Evolutionary conservation across 1,284 basidiomycete genomes (phyloP), one percentile per base, ranked within the genome.

Genomic region (Fomitopsis pinicola): DNA sequence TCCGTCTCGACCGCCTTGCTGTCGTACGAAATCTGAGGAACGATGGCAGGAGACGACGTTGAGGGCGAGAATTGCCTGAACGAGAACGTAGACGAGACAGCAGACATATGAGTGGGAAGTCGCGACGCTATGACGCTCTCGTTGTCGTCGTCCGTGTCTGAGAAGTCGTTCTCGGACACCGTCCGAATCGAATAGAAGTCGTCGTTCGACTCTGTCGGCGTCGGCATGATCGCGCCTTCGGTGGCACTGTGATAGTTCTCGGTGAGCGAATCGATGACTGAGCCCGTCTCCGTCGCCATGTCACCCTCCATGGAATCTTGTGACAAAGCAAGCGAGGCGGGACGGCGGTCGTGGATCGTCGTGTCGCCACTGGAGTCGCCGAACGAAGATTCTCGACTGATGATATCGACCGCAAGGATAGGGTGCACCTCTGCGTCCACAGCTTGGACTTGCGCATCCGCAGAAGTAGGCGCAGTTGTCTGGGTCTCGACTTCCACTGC

Each of bases 171-270:
- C 64, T 90, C 89, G 33, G 87, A 84, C 73, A 89, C 82, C 1
- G 88, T 89, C 77, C 84, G 75, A 67, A 90, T 79, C 3, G 88
- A 91, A 68, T 90, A 88, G 80, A 91, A 91, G 69, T 92, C 89
- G 48, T 89, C 56, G 81, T 82, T 59, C 61, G 79, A 73, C 55
- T 76, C 72, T 14, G 73, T 74, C 59, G 89, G 88, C 2, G 89
- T 89, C 38, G 81, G 78, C 71, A 86, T 81, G 42, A 80, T 78
- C 45, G 89, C 82, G 62, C 88, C 92, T 72, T 89, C 87, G 57
- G 86, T 79, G 1, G 94, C 94, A 71, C 95, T 93, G 26, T 91
- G 84, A 70, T 92, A 97, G 63, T 92, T 89, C 26, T 94, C 92
- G 14, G 77, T 81, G 57, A 91, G 88, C 0, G 84, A 84, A 64